These are phyloP conservation scores for Xylariaceae sp. DNA, from an alignment of 2,329 filamentous ascomycete genomes.

Conservation along the genomic window DNA sequence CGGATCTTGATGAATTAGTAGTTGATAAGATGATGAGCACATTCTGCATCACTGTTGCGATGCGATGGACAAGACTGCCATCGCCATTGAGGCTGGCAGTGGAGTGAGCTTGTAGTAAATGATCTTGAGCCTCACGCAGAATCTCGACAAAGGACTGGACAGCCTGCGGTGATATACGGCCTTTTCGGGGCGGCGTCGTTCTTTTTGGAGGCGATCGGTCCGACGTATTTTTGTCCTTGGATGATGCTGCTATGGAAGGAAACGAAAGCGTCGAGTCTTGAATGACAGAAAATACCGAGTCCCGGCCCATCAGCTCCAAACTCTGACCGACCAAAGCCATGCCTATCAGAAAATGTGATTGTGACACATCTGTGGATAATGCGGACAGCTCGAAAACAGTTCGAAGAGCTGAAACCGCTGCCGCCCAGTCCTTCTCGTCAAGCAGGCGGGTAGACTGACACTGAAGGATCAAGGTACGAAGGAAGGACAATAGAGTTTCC, in stretches of 20 bases:
- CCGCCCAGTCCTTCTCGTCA: conserved; percentile 57
- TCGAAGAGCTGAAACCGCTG: conserved; percentile 59
- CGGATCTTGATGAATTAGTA: conserved; percentile 51
- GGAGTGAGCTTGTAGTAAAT: conserved; percentile 65
- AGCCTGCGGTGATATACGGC: conserved; percentile 29
- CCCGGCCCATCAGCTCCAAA: conserved; percentile 71
- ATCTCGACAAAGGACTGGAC: conserved; percentile 58
- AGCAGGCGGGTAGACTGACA: conserved; percentile 51
- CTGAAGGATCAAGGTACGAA: conserved; percentile 45
- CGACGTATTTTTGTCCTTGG: conserved; percentile 43
- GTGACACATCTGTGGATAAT: conserved; percentile 44
- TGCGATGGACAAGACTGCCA: conserved; percentile 62
- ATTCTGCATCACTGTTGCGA: conserved; percentile 66
- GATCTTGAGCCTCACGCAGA: conserved; percentile 66
- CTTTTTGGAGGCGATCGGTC: conserved; percentile 42
- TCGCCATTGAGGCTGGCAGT: conserved; percentile 57
- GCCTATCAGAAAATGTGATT: conserved; percentile 64
- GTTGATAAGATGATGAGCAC: conserved; percentile 69
- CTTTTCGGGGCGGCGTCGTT: conserved; percentile 41
- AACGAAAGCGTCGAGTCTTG: conserved; percentile 92
- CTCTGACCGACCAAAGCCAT: conserved; percentile 70
- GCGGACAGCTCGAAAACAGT: conserved; percentile 50
- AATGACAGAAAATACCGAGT: conserved; percentile 85
- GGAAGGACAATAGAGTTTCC: conserved; percentile 40
- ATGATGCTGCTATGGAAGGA: conserved; percentile 62